These are phyloP conservation scores for Pouteria glomerata DNA, from an alignment of 148 eudicot genomes.

Conservation along the genomic window DNA sequence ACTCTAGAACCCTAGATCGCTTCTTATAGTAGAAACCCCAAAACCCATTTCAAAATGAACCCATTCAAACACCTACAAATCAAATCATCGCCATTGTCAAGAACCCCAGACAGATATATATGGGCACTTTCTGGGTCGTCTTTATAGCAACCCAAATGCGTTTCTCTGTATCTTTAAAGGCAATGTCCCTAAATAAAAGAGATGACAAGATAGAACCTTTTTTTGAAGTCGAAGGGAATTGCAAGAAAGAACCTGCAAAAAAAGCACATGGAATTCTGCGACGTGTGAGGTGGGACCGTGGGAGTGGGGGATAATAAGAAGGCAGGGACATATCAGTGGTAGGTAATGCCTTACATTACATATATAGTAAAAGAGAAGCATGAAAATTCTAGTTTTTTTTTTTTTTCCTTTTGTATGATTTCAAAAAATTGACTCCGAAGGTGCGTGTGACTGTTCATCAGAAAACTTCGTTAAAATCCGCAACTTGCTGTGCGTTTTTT, in stretches of 20 bases:
- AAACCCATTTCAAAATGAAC: constrained; percentile 11
- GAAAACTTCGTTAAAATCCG: neutral
- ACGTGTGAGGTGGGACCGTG: too few relatives aligned
- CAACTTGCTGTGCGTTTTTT: neutral
- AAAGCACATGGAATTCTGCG: too few relatives aligned
- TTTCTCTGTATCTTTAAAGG: neutral
- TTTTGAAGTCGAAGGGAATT: constrained; percentile 21
- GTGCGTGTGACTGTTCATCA: constrained; percentile 15
- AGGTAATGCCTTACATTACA: too few relatives aligned
- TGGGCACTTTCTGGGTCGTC: constrained; percentile 10
- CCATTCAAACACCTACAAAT: constrained; percentile 12
- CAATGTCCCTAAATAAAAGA: neutral
- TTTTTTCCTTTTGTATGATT: neutral
- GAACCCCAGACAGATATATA: neutral
- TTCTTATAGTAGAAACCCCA: constrained; percentile 1
- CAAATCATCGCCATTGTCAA: constrained; percentile 10
- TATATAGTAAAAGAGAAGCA: constrained; percentile 46
- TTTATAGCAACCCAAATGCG: constrained; percentile 8
- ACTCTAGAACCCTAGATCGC: constrained; percentile 19
- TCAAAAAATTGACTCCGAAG: constrained; percentile 10
- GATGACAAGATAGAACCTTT: neutral
- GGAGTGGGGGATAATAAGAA: too few relatives aligned
- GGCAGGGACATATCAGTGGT: too few relatives aligned
- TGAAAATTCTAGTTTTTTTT: constrained; percentile 9
- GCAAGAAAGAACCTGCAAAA: too few relatives aligned